Conservation (phyloP, 1,139 yeast genomes). For the Taphrina populina region DNA sequence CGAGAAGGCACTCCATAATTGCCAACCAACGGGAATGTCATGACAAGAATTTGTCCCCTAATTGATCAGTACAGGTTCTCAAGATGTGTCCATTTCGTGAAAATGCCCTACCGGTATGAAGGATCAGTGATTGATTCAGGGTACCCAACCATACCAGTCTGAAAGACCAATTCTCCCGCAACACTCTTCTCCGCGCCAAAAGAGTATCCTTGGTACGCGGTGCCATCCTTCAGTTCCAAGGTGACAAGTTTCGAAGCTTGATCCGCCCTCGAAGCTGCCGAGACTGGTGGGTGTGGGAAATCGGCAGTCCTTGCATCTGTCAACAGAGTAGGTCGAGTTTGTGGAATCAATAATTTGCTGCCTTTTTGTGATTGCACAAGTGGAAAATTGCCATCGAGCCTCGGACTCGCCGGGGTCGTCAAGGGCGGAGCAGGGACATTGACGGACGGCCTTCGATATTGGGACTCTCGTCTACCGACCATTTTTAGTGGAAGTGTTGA, state of each 20-base stretch:
- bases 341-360: slow-evolving; percentile 4
- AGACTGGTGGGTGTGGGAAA: slow-evolving; percentile 21
- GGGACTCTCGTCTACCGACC: slow-evolving; percentile 19
- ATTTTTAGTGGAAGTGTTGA: neutral
- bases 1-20: slow-evolving; percentile 99
- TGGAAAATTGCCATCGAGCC: slow-evolving; percentile 9
- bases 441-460: slow-evolving; percentile 12
- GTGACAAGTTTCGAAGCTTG: slow-evolving; percentile 14
- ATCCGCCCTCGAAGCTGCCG: slow-evolving; percentile 24
- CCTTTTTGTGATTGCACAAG: neutral
- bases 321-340: slow-evolving; percentile 14
- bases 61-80: neutral
- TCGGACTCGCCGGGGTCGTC: slow-evolving; percentile 27
- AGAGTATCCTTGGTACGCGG: slow-evolving; percentile 90
- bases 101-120: slow-evolving; percentile 62
- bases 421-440: slow-evolving; percentile 9
- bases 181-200: slow-evolving; percentile 88
- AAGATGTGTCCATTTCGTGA: neutral
- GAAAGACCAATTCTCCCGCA: slow-evolving; percentile 98
- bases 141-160: slow-evolving; percentile 98
- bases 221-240: slow-evolving; percentile 87
- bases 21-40: slow-evolving; percentile 95
- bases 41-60: slow-evolving; percentile 87
- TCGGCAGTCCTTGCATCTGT: neutral
- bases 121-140: slow-evolving; percentile 99